Percentiles rank a stretch among this genome's conserved stretches.
phyloP scores from a whole-genome alignment of 176 grass and related monocot species.

The Triticum dicoccoides region DNA sequence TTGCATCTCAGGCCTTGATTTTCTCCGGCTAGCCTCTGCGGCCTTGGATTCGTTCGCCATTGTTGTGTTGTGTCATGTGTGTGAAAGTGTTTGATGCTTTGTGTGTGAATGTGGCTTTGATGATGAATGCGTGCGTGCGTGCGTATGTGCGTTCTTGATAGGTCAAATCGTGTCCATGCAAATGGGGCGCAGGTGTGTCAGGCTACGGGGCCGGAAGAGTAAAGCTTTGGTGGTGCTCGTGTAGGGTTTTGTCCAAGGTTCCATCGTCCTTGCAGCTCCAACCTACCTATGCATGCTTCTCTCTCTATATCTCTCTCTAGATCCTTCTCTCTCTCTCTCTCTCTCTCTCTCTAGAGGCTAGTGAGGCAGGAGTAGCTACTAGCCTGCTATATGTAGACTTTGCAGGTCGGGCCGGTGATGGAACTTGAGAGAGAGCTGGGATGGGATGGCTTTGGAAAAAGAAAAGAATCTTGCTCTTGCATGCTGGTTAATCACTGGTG shows the following conservation, averaged over 20 bases:
- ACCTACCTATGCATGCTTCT: not conserved
- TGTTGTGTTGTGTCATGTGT: conserved; percentile 10
- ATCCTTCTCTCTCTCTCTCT: not conserved
- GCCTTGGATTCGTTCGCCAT: conserved; percentile 13
- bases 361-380: not conserved
- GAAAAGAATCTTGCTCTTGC: conserved; percentile 46
- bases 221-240: conserved; percentile 40
- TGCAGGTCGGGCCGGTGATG: conserved; percentile 44
- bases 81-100: not conserved
- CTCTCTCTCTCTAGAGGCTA: not conserved
- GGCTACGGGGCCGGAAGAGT: conserved; percentile 43
- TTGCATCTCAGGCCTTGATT: not conserved
- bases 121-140: conserved; percentile 34
- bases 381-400: conserved; percentile 28
- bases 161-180: conserved; percentile 97
- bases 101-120: conserved; percentile 36
- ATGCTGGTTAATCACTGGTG: conserved; percentile 21
- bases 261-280: conserved; percentile 25
- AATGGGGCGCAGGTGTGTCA: conserved; percentile 78
- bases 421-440: conserved; percentile 45
- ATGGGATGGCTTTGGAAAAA: conserved; percentile 28
- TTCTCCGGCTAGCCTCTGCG: not conserved
- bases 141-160: conserved; percentile 46
- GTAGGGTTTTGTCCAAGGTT: conserved; percentile 66
- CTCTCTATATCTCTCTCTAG: not conserved